phyloP scores from a whole-genome alignment of 2,329 filamentous ascomycete species.

The Lithohypha guttulata region DNA sequence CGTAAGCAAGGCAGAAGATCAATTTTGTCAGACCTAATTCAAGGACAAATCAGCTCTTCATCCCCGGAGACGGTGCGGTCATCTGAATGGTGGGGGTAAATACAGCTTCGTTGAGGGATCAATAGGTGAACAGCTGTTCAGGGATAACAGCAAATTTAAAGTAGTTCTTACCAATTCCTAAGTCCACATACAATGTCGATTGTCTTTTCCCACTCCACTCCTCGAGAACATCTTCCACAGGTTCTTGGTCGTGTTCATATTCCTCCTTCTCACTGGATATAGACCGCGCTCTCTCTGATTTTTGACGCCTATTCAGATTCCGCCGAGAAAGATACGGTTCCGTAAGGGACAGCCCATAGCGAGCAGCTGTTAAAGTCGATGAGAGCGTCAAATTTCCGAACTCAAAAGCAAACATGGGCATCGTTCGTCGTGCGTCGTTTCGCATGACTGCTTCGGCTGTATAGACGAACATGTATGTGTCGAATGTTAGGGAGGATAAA shows the following conservation, averaged over 20 bases:
- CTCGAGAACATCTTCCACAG: constrained; percentile 3
- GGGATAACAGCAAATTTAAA: constrained; percentile 2
- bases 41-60: constrained; percentile 3
- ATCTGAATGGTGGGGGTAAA: constrained; percentile 1
- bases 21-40: constrained; percentile 4
- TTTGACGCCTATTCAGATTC: background rate
- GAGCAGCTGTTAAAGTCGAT: constrained; percentile 9
- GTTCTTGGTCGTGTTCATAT: constrained; percentile 4
- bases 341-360: constrained; percentile 6
- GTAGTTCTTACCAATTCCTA: constrained; percentile 2
- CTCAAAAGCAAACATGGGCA: constrained; percentile 11
- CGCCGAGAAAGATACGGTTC: constrained; percentile 1
- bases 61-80: constrained; percentile 2
- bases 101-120: constrained; percentile 3
- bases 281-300: constrained; percentile 1
- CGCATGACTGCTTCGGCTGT: constrained; percentile 8
- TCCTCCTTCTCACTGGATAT: constrained; percentile 3
- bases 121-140: constrained; percentile 3
- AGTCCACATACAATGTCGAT: constrained; percentile 2
- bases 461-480: constrained; percentile 10
- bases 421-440: constrained; percentile 9
- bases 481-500: constrained; percentile 9
- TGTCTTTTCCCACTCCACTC: constrained; percentile 3
- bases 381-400: constrained; percentile 10
- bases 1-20: constrained; percentile 2